phyloP scores from a whole-genome alignment of 2,329 filamentous ascomycete species.

The Aspergillus texensis region DNA sequence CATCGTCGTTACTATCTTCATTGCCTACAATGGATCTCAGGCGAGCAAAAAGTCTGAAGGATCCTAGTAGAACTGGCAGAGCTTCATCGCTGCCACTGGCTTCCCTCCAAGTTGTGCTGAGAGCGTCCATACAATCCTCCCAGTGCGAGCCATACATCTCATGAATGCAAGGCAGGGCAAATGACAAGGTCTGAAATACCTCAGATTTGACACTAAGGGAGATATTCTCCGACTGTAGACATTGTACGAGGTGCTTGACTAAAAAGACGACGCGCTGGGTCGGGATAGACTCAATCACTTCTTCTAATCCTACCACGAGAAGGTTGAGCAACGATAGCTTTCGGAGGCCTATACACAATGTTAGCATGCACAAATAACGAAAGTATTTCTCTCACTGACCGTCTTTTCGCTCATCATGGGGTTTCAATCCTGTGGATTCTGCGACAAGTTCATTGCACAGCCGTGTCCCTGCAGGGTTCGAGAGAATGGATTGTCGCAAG shows the following conservation, averaged over 20 bases:
- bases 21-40: conserved; percentile 62
- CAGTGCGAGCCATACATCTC: conserved; percentile 90
- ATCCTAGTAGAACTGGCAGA: conserved; percentile 69
- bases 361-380: conserved; percentile 19
- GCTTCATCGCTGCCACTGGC: conserved; percentile 51
- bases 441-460: conserved; percentile 64
- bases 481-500: conserved; percentile 52
- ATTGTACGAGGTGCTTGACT: conserved; percentile 74
- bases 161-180: conserved; percentile 71
- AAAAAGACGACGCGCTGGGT: conserved; percentile 77
- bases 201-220: conserved; percentile 39
- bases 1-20: conserved; percentile 78
- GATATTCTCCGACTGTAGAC: conserved; percentile 65
- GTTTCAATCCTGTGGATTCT: conserved; percentile 58
- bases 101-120: conserved; percentile 60
- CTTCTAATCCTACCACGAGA: conserved; percentile 53
- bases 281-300: conserved; percentile 51
- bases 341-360: conserved; percentile 41
- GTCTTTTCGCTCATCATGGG: conserved; percentile 45
- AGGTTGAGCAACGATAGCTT: conserved; percentile 59
- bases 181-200: conserved; percentile 47
- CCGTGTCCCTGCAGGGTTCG: conserved; percentile 51
- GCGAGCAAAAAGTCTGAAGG: conserved; percentile 68
- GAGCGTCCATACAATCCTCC: conserved; percentile 65
- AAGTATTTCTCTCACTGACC: conserved; percentile 33